These are phyloP conservation scores for Raffaelea albimanens DNA, from an alignment of 2,329 filamentous ascomycete genomes.

Conservation along the genomic window DNA sequence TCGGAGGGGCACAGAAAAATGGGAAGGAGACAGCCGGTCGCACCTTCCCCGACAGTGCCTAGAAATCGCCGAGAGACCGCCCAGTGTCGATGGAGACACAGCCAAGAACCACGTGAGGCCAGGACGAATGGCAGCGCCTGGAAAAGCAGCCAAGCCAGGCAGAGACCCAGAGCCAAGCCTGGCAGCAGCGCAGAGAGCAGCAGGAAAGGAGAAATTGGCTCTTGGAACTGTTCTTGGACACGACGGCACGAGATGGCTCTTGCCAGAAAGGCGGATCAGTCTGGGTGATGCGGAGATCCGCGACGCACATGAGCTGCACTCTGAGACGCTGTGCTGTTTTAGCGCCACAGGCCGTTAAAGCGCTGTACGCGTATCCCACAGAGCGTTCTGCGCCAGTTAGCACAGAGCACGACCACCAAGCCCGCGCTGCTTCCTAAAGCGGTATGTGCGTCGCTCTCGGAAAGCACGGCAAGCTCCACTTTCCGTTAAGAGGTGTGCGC, in stretches of 20 bases:
- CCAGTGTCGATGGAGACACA: neutral
- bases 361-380: conserved; percentile 2
- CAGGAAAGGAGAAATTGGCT: neutral
- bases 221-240: no score
- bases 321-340: conserved; percentile 27
- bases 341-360: conserved; percentile 22
- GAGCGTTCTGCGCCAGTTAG: no score
- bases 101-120: neutral
- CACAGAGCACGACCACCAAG: neutral
- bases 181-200: neutral
- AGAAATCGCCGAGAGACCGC: neutral
- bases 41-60: neutral
- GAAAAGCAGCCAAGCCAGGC: neutral
- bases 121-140: no score
- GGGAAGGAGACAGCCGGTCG: neutral
- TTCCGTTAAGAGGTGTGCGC: no score
- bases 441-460: no score
- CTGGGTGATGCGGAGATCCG: conserved; percentile 13
- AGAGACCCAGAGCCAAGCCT: no score
- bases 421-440: neutral
- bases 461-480: no score
- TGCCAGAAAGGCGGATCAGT: neutral
- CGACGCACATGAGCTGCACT: conserved; percentile 14
- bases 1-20: neutral
- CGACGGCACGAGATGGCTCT: neutral